Base-by-base conservation (phyloP, 768 basidiomycete species). In the Agrocybe praecox region DNA sequence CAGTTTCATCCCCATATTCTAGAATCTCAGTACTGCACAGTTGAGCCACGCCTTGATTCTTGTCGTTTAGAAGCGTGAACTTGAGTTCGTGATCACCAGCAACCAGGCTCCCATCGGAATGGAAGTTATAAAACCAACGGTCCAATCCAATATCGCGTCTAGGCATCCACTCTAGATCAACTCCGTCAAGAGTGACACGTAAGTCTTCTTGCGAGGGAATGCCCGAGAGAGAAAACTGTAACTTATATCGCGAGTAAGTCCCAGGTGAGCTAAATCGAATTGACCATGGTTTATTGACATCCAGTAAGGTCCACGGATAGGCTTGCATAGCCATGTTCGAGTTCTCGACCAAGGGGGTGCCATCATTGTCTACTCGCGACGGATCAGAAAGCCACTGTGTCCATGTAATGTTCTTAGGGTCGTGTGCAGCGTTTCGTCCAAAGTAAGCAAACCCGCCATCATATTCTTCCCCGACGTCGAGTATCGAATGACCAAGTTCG, bases 381-480 rank as follows among this genome's bases (percentile, higher is more conserved):
- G 65, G 53, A 24, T 73, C 56, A 15, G 82, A 76, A 49, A 92
- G 75, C 91, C 91, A 93, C 58, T 90, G 86, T 0, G 75, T 68
- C 91, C 91, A 93, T 7, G 86, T 80, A 24, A 89, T 64, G 29
- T 76, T 69, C 23, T 73, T 52, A 10, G 70, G 68, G 59, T 84
- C 68, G 45, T 80, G 72, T 23, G 78, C 76, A 3, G 88, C 81
- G 63, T 93, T 90, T 33, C 79, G 76, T 15, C 90, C 90, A 62
- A 80, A 89, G 68, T 92, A 93, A 2, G 76, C 86, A 58, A 70
- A 84, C 4, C 89, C 90, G 12, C 90, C 90, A 60, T 92, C 91
- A 65, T 93, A 92, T 72, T 92, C 90, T 71, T 92, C 91, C 4
- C 91, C 91, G 18, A 90, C 86, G 7, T 83, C 74, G 62, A 92